A percentile compares a stretch with the other conserved stretches of the same genome.
Conservation (phyloP, 768 basidiomycete genomes). For the Tricholoma terreum region DNA sequence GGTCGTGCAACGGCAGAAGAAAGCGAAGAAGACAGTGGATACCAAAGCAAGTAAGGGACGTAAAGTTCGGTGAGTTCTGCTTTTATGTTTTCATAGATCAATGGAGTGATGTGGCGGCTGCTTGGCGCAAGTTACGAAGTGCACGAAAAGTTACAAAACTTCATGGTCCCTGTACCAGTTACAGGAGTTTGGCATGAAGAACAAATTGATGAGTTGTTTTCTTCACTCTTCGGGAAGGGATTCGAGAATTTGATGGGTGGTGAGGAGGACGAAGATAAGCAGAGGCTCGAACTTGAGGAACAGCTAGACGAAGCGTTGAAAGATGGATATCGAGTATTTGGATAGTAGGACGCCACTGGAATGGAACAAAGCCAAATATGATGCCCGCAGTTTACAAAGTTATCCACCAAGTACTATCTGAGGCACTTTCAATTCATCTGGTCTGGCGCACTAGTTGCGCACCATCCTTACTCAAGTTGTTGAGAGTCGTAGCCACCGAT, state of each 20-base stretch:
- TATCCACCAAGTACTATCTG: too few species aligned
- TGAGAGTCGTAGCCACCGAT: constrained; percentile 18
- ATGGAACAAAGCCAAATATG: constrained; percentile 42
- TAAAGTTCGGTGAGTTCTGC: constrained; percentile 66
- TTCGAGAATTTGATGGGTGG: constrained; percentile 40
- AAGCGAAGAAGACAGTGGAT: constrained; percentile 86
- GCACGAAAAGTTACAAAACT: constrained; percentile 95
- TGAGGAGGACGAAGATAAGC: constrained; percentile 23
- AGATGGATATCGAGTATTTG: constrained; percentile 58
- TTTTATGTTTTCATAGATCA: not conserved
- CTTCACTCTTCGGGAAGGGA: constrained; percentile 78
- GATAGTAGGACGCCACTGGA: constrained; percentile 37
- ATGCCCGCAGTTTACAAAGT: too few species aligned
- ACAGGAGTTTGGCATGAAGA: constrained; percentile 87
- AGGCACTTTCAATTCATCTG: not conserved
- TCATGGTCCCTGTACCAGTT: constrained; percentile 85
- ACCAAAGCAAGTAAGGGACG: constrained; percentile 95
- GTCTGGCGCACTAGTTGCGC: not conserved
- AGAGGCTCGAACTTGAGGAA: constrained; percentile 24
- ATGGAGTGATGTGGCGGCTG: not conserved
- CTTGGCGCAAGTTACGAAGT: constrained; percentile 69
- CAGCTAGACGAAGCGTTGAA: constrained; percentile 31
- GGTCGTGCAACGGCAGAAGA: constrained; percentile 61
- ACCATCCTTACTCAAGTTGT: not conserved
- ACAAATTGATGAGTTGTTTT: constrained; percentile 93